phyloP scores from a whole-genome alignment of 371 early-diverging fungal species.

The Gilbertella persicaria region DNA sequence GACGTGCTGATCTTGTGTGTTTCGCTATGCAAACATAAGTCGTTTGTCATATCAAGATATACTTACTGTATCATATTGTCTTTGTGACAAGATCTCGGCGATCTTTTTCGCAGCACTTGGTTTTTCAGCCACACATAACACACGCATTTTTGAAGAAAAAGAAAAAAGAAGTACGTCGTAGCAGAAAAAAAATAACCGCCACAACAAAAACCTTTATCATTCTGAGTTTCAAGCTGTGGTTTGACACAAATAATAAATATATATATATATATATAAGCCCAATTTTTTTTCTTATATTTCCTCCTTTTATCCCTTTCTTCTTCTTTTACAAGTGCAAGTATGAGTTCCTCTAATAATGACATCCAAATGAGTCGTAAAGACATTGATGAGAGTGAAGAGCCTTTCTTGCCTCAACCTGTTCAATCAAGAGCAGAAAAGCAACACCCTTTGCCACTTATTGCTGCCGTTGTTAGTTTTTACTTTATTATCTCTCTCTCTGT shows the following conservation, averaged over 20 bases:
- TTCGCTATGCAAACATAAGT: slow-evolving; percentile 33
- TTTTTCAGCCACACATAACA: slow-evolving; percentile 99
- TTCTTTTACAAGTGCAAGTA: not conserved
- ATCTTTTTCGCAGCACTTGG: slow-evolving; percentile 95
- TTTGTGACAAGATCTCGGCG: slow-evolving; percentile 76
- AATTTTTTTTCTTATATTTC: not conserved
- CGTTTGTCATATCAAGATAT: slow-evolving; percentile 1
- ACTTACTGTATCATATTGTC: slow-evolving; percentile 36
- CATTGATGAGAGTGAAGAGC: slow-evolving; percentile 46
- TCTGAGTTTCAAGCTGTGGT: not conserved
- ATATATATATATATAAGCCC: not conserved
- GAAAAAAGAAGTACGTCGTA: not conserved
- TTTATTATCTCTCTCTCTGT: slow-evolving; percentile 71
- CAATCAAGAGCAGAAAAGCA: slow-evolving; percentile 39
- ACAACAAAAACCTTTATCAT: not conserved
- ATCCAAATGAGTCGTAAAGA: slow-evolving; percentile 44
- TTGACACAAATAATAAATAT: not conserved
- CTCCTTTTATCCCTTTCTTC: not conserved
- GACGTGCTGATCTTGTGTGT: slow-evolving; percentile 65
- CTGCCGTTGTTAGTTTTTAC: slow-evolving; percentile 66
- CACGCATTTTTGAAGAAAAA: slow-evolving; percentile 46
- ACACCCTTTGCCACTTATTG: slow-evolving; percentile 55
- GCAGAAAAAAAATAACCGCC: not conserved
- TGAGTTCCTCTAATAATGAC: slow-evolving; percentile 28
- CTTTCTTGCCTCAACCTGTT: slow-evolving; percentile 61